Evolutionary conservation across 768 basidiomycete genomes (phyloP), one percentile per base, ranked within the genome.

Genomic region (Serpula lacrymans): DNA sequence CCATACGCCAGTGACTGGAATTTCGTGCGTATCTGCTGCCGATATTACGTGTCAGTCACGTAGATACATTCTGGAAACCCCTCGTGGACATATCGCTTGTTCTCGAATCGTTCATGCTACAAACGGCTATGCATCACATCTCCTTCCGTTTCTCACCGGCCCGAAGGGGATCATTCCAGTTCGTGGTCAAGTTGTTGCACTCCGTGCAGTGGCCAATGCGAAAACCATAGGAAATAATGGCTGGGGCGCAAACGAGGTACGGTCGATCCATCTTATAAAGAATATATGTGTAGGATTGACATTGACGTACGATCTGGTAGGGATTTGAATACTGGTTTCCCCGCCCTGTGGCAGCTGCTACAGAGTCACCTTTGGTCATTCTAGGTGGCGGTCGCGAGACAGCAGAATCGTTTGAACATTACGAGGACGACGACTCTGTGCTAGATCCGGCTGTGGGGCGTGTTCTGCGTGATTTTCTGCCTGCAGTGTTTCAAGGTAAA

Each of bases 261-360:
- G 27, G 3, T 31, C 16, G 16, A 36, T 21, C 6, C 12, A 13
- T n/a, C n/a, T n/a, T n/a, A n/a, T n/a, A n/a, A n/a, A n/a, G n/a
- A n/a, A n/a, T 10, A 10, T 8, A 17, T 28, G n/a, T n/a, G n/a
- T n/a, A n/a, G n/a, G n/a, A n/a, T n/a, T n/a, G n/a, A n/a, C n/a
- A n/a, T n/a, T n/a, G n/a, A n/a, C n/a, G n/a, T n/a, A n/a, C n/a
- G n/a, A n/a, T n/a, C n/a, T n/a, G n/a, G n/a, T n/a, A n/a, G n/a
- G 78, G 77, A 1, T 73, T 68, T 56, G 80, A 86, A 48, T 89
- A 88, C 52, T 86, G 82, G 80, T 86, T 88, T 51, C 79, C 82
- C 21, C 70, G 84, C 4, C 75, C 75, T 1, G 37, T 64, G 14
- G 46, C 50, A 26, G 37, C 34, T 33, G n/a, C n/a, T 16, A 53